A percentile compares a stretch with the other conserved stretches of the same genome.
phyloP scores from a whole-genome alignment of 1,139 yeast genomes.

The Geotrichum klebahnii region DNA sequence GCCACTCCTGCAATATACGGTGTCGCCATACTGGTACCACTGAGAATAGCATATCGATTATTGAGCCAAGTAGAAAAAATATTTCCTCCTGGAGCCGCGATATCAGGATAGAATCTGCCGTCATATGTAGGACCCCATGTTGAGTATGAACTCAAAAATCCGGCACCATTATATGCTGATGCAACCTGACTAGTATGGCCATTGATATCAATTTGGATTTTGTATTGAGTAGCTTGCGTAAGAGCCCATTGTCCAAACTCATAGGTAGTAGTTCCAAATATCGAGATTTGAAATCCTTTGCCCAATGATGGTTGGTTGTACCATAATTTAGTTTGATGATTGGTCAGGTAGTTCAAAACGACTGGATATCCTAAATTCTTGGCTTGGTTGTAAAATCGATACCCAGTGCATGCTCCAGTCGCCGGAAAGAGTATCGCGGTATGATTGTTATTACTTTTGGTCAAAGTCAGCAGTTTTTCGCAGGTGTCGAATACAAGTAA shows the following conservation, averaged over 20 bases:
- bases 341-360: constrained; percentile 18
- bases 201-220: constrained; percentile 1
- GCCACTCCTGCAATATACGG: constrained; percentile 30
- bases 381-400: constrained; percentile 11
- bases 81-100: constrained; percentile 30
- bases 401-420: constrained; percentile 12
- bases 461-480: not conserved
- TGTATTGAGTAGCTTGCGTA: not conserved
- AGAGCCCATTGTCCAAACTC: constrained; percentile 20
- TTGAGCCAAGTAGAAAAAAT: constrained; percentile 26
- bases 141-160: constrained; percentile 23
- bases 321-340: constrained; percentile 8
- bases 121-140: constrained; percentile 30
- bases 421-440: constrained; percentile 19
- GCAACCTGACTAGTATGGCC: constrained; percentile 8
- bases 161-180: constrained; percentile 12
- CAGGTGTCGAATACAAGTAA: constrained; percentile 13
- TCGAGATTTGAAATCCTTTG: constrained; percentile 6
- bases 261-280: constrained; percentile 17
- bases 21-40: constrained; percentile 30
- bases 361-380: constrained; percentile 21
- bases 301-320: constrained; percentile 16
- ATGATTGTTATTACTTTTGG: constrained; percentile 6
- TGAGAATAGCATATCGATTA: constrained; percentile 21
- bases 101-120: constrained; percentile 26